These are phyloP conservation scores for Quercus wislizeni DNA, from an alignment of 306 rosid species.

Conservation along the genomic window DNA sequence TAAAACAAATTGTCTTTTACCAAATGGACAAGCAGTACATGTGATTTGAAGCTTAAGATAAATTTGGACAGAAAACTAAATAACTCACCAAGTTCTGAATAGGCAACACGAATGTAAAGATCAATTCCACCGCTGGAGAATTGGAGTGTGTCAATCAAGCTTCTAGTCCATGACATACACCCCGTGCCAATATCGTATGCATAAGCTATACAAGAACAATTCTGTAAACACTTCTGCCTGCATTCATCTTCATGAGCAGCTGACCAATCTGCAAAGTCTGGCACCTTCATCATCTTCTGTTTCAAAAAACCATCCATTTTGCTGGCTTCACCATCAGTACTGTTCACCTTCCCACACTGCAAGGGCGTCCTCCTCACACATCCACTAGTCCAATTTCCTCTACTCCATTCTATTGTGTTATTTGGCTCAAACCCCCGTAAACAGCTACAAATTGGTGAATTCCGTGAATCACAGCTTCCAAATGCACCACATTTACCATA, in stretches of 20 bases:
- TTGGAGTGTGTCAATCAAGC: background rate
- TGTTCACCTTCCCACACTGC: constrained; percentile 24
- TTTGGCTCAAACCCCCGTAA: constrained; percentile 26
- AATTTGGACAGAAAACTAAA: background rate
- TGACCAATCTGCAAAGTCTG: constrained; percentile 16
- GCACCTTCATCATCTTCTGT: constrained; percentile 33
- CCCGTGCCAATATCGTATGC: constrained; percentile 23
- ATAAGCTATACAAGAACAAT: constrained; percentile 39
- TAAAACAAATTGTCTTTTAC: no score
- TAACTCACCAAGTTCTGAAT: background rate
- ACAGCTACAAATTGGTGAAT: constrained; percentile 17
- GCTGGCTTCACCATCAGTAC: background rate
- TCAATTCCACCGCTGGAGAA: background rate
- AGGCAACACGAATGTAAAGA: background rate
- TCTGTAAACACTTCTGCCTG: constrained; percentile 18
- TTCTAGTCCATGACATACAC: background rate
- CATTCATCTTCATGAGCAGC: constrained; percentile 20
- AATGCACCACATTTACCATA: constrained; percentile 31
- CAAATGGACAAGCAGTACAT: background rate
- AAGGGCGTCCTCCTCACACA: constrained; percentile 15
- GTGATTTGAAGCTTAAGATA: background rate
- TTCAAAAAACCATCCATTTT: constrained; percentile 26
- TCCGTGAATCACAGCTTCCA: background rate
- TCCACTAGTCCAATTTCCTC: constrained; percentile 5
- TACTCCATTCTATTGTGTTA: constrained; percentile 2